These are phyloP conservation scores for Apophysomyces sp. DNA, from an alignment of 371 early-diverging fungal genomes.

Conservation along the genomic window DNA sequence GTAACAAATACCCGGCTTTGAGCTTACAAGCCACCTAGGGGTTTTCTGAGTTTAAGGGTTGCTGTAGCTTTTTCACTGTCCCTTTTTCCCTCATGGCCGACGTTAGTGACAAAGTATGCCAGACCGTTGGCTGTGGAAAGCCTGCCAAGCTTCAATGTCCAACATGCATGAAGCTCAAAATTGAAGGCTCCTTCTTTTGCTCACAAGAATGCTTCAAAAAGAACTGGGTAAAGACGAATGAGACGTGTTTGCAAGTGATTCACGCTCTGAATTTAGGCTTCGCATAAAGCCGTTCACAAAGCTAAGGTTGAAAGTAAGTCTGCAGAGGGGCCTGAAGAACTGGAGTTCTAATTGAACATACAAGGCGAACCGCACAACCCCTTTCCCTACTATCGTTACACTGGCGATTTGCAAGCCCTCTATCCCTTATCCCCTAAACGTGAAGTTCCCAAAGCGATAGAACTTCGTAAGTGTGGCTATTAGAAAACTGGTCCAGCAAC, in stretches of 20 bases:
- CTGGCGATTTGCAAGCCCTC: slow-evolving; percentile 79
- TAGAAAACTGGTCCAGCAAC: too few relatives aligned
- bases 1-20: too few relatives aligned
- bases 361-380: slow-evolving; percentile 46
- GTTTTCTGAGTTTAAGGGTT: background rate
- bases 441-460: slow-evolving; percentile 76
- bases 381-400: slow-evolving; percentile 66
- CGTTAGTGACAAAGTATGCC: slow-evolving; percentile 44
- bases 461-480: slow-evolving; percentile 59
- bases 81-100: slow-evolving; percentile 10
- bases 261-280: slow-evolving; percentile 20
- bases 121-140: slow-evolving; percentile 66
- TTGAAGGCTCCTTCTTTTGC: slow-evolving; percentile 82
- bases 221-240: slow-evolving; percentile 62
- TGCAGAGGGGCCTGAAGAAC: background rate
- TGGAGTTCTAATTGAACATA: background rate
- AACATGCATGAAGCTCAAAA: slow-evolving; percentile 79
- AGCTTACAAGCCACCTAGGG: background rate
- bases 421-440: slow-evolving; percentile 88
- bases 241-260: background rate
- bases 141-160: slow-evolving; percentile 88
- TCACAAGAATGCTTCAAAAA: slow-evolving; percentile 87
- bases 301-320: slow-evolving; percentile 35
- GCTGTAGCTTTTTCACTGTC: background rate
- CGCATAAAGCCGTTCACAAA: slow-evolving; percentile 60